Conservation (phyloP, 1,139 yeast species). For the Geotrichum aggregatum region DNA sequence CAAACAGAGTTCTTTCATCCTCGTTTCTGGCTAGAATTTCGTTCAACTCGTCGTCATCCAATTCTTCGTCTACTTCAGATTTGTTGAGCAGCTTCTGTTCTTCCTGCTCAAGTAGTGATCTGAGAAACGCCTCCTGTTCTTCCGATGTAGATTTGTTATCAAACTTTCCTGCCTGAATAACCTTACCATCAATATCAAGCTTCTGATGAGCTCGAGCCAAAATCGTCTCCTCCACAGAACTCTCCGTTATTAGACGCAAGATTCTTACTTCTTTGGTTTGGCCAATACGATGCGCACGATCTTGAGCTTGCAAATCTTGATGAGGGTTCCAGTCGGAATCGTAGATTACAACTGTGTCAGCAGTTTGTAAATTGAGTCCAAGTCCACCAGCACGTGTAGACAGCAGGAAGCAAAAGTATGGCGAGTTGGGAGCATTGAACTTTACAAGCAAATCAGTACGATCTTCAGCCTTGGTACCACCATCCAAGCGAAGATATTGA, state of each 20-base stretch:
- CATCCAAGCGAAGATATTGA: constrained; percentile 82
- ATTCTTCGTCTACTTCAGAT: constrained; percentile 57
- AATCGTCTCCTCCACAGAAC: constrained; percentile 91
- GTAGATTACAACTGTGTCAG: constrained; percentile 92
- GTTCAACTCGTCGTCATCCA: constrained; percentile 67
- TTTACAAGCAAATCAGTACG: constrained; percentile 76
- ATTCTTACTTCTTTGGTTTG: constrained; percentile 96
- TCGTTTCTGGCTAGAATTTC: constrained; percentile 82
- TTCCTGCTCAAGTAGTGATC: constrained; percentile 79
- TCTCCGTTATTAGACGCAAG: constrained; percentile 83
- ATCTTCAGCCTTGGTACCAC: constrained; percentile 92
- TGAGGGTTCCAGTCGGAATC: constrained; percentile 99
- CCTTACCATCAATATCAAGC: constrained; percentile 94
- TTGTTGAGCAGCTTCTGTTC: constrained; percentile 47
- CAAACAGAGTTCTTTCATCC: constrained; percentile 61
- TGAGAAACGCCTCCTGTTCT: constrained; percentile 91
- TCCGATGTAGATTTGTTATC: constrained; percentile 95
- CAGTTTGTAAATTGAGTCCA: constrained; percentile 91
- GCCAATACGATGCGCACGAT: constrained; percentile 96
- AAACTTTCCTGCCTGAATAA: constrained; percentile 97
- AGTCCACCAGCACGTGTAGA: constrained; percentile 98
- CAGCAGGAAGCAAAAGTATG: constrained; percentile 80
- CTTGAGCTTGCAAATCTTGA: constrained; percentile 98
- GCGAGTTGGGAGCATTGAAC: constrained; percentile 84
- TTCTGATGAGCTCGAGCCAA: constrained; percentile 91